These are phyloP conservation scores for Botryotinia convoluta DNA, from an alignment of 2,329 filamentous ascomycete species.

Conservation along the genomic window DNA sequence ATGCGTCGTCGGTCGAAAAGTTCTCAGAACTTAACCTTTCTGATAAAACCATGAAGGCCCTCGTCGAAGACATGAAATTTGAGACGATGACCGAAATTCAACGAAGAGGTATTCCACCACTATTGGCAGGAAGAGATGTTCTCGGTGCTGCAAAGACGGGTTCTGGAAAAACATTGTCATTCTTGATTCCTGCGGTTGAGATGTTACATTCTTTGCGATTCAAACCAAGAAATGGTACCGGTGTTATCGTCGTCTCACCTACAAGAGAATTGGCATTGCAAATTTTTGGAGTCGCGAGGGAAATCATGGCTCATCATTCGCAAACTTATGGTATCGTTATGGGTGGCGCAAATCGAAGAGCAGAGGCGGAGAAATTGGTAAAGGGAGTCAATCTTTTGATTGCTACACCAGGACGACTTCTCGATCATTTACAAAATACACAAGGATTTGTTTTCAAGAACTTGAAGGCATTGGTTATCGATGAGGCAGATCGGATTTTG, in stretches of 20 bases:
- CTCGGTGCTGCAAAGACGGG: constrained; percentile 95
- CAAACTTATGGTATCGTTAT: constrained; percentile 96
- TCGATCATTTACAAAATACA: constrained; percentile 94
- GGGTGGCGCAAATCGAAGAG: constrained; percentile 84
- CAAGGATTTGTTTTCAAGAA: constrained; percentile 90
- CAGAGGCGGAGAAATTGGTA: constrained; percentile 88
- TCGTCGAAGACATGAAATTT: constrained; percentile 82
- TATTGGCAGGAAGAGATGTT: constrained; percentile 86
- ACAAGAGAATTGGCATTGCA: constrained; percentile 93
- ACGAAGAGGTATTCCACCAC: constrained; percentile 77
- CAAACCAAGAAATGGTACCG: constrained; percentile 91
- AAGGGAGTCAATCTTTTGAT: constrained; percentile 96
- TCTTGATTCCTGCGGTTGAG: constrained; percentile 90
- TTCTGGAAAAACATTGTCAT: constrained; percentile 92
- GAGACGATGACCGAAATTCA: constrained; percentile 96
- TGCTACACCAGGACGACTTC: constrained; percentile 84
- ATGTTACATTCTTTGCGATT: constrained; percentile 88
- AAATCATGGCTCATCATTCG: constrained; percentile 91
- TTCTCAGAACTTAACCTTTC: constrained; percentile 70
- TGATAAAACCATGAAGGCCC: constrained; percentile 83
- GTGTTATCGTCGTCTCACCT: constrained; percentile 88
- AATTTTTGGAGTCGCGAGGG: constrained; percentile 91
- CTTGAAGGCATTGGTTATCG: constrained; percentile 85
- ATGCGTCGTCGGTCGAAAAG: constrained; percentile 23
- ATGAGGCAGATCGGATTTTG: constrained; percentile 93